Evolutionary conservation across 306 rosid species (phyloP), one percentile per base, ranked within the genome.

Genomic region (Echinosophora koreensis): DNA sequence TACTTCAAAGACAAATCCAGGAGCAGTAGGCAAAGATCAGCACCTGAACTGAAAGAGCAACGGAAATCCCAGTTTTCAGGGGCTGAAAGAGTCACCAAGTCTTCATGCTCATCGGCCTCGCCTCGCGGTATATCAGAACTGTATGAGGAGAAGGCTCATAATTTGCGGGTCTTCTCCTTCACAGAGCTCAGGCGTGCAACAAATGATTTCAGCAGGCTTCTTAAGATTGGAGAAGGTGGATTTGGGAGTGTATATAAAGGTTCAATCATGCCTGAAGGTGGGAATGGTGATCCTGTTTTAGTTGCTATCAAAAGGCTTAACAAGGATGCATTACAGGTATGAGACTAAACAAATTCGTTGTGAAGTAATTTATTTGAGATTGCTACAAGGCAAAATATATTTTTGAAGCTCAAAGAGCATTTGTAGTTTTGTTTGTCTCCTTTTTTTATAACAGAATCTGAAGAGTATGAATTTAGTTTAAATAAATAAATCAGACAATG

Each of bases 141-240:
- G 77, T 89, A 80, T 22, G 90, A 82, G 67, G 88, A 89, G 79
- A 89, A 73, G 77, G 91, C 91, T 67, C 90, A 86, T 67, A 77
- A 84, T 65, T 80, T 87, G 77, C 63, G 88, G 10, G 86, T 77
- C 0, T 90, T 87, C 82, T 73, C 87, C 8, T 86, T 74, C 49
- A 5, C 62, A 5, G 92, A 90, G 84, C 87, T 88, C 58, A 82
- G 79, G 76, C 74, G 76, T 0, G 92, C 92, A 6, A 84, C 93
- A 10, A 64, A 80, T 15, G 65, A 81, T 70, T 88, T 90, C 84
- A 75, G 30, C 32, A 80, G 85, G 83, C 83, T 87, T 47, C 81
- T 80, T 66, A 85, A 87, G 83, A 87, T 87, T 22, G 91, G 94
- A 27, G 92, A 90, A 80, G 94, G 94, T 27, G 94, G 94, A 72